Conservation (phyloP, 345 rosid genomes). For the Eutrema japonicum region DNA sequence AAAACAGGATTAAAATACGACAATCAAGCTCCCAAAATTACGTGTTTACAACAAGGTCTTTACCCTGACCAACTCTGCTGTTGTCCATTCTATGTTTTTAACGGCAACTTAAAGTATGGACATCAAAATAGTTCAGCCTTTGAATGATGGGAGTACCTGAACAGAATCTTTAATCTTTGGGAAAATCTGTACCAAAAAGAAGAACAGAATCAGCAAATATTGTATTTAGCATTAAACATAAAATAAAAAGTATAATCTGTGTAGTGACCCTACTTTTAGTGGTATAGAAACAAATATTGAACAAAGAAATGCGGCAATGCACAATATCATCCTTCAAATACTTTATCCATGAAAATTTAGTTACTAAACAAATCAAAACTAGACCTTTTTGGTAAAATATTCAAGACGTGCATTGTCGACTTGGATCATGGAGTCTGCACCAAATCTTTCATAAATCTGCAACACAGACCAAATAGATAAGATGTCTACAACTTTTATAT, state of each 20-base stretch:
- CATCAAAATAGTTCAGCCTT: constrained; percentile 27
- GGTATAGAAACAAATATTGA: constrained; percentile 6
- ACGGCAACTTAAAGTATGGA: constrained; percentile 8
- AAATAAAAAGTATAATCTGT: background rate
- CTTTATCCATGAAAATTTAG: constrained; percentile 10
- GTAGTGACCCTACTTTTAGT: constrained; percentile 18
- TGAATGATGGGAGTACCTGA: constrained; percentile 57
- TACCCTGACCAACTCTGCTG: constrained; percentile 1
- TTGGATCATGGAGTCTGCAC: constrained; percentile 55
- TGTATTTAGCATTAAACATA: constrained; percentile 10
- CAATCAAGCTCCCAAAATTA: constrained; percentile 25
- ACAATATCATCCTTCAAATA: constrained; percentile 8
- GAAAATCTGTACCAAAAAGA: constrained; percentile 70
- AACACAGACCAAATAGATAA: constrained; percentile 32
- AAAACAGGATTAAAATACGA: constrained; percentile 33
- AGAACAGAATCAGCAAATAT: constrained; percentile 37
- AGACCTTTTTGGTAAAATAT: constrained; percentile 78
- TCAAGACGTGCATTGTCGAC: constrained; percentile 84
- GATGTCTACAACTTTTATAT: constrained; percentile 9
- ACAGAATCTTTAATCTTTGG: constrained; percentile 89
- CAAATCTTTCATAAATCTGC: constrained; percentile 87
- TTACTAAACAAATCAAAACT: constrained; percentile 21
- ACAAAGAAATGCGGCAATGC: constrained; percentile 9
- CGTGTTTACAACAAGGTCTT: background rate
- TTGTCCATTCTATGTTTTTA: background rate